Conservation (phyloP, 495 filamentous ascomycete genomes). For the Daldinia decipiens region DNA sequence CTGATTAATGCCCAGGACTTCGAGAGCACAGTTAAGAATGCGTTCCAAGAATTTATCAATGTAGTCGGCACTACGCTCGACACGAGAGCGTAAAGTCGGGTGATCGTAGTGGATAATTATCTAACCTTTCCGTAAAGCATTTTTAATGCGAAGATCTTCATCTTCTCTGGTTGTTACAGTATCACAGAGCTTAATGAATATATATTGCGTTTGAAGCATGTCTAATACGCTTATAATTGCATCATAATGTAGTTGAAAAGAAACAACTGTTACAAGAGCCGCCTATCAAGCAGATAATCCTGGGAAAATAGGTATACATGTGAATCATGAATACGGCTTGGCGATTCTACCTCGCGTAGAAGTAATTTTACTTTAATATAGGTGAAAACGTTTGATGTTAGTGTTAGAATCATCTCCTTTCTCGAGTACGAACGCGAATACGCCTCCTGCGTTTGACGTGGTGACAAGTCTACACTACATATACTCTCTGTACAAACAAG, state of each 20-base stretch:
- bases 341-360: no score
- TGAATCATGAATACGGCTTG: no score
- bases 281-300: no score
- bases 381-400: no score
- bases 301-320: no score
- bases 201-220: not conserved
- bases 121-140: conserved; percentile 55
- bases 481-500: no score
- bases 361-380: no score
- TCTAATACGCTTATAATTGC: not conserved
- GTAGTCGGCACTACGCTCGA: conserved; percentile 44
- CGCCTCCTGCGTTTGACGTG: no score
- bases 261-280: no score
- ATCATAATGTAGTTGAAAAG: not conserved
- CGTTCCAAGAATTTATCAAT: conserved; percentile 19
- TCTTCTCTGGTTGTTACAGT: conserved; percentile 27
- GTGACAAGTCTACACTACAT: no score
- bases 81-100: conserved; percentile 56
- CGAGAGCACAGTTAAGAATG: conserved; percentile 17
- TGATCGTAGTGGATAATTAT: conserved; percentile 53
- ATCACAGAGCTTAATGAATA: conserved; percentile 46
- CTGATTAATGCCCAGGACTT: conserved; percentile 12
- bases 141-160: conserved; percentile 30
- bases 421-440: no score
- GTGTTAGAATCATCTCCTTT: no score